Base-by-base conservation (phyloP, 1,139 yeast genomes). In the Kluyveromyces sp. region DNA sequence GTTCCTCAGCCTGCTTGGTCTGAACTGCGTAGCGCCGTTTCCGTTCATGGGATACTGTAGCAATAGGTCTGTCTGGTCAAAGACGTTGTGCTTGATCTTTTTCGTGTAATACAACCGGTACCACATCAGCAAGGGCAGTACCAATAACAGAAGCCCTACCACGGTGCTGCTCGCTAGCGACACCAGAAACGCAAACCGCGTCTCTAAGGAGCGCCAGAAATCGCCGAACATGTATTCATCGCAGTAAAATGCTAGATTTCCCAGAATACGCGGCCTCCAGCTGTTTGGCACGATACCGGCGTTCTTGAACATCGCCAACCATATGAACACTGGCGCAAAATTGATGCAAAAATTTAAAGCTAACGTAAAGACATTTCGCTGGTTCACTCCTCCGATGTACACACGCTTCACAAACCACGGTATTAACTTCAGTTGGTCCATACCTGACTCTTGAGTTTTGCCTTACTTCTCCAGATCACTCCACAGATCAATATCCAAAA, bases 281-380 rank as follows among this genome's bases (percentile, higher is more conserved):
- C 64, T 63, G 18, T 66, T 69, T 2, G 87, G 87, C 17, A 81
- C 78, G 9, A 69, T 45, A 3, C 77, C 77, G 2, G 85, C 83
- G 52, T 79, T 72, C 55, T 78, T 76, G 63, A 80, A 81, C 15
- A 78, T 70, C 41, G 65, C 48, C 38, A 80, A 61, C 87, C 87
- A 80, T 26, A 71, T 52, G 39, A 77, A 65, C 2, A 80, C 70
- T 0, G 80, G 81, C 4, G 70, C 58, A 57, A 78, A 78, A 57
- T 77, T 78, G 39, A 68, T 49, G 44, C 65, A 53, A 51, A 78
- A 77, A 51, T 71, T 72, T 25, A 74, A 48, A 3, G 69, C 61
- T 12, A 77, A 52, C 11, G 64, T 57, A 9, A 69, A 43, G 0
- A 73, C 42, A 18, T 63, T 63, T 44, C 77, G 54, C 33, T 65